Evolutionary conservation across 164 flowering plant genomes (phyloP).

Genomic region (Taxillus chinensis): DNA sequence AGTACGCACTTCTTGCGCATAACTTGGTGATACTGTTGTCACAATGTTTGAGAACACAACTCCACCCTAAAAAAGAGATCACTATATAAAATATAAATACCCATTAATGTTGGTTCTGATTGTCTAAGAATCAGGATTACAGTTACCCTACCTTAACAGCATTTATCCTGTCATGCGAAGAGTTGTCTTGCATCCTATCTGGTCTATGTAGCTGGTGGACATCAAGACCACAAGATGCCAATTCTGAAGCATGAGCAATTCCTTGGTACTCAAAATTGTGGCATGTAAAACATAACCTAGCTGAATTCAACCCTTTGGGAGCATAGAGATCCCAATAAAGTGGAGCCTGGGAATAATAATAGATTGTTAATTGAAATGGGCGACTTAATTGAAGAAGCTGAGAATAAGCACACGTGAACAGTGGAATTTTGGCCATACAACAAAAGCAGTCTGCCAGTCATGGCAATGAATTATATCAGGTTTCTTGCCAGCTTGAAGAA

Average conservation of each 20-base stretch:
- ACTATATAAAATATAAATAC: not conserved
- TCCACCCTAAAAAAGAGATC: conserved; percentile 56
- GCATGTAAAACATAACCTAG: conserved; percentile 93
- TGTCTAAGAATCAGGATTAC: not conserved
- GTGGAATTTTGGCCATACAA: conserved; percentile 34
- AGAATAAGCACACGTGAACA: not conserved
- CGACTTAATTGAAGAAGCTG: not conserved
- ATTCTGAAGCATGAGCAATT: conserved; percentile 69
- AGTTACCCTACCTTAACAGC: conserved; percentile 63
- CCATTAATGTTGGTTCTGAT: not conserved
- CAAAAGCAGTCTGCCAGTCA: conserved; percentile 99
- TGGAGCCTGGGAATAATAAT: conserved; percentile 57
- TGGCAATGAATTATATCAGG: conserved; percentile 98
- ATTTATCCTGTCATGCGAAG: conserved; percentile 62
- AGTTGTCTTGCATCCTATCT: conserved; percentile 94
- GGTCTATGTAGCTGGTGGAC: conserved; percentile 74
- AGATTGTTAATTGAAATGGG: not conserved
- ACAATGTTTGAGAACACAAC: conserved; percentile 95
- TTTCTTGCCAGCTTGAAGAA: conserved; percentile 84
- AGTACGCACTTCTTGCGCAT: conserved; percentile 88
- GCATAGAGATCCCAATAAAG: conserved; percentile 91
- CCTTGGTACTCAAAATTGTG: conserved; percentile 99
- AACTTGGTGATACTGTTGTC: conserved; percentile 93
- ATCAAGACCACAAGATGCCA: conserved; percentile 92
- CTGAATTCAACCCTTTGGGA: conserved; percentile 84